Conservation (phyloP, 2,329 filamentous ascomycete species). For the Colletotrichum simmondsii region DNA sequence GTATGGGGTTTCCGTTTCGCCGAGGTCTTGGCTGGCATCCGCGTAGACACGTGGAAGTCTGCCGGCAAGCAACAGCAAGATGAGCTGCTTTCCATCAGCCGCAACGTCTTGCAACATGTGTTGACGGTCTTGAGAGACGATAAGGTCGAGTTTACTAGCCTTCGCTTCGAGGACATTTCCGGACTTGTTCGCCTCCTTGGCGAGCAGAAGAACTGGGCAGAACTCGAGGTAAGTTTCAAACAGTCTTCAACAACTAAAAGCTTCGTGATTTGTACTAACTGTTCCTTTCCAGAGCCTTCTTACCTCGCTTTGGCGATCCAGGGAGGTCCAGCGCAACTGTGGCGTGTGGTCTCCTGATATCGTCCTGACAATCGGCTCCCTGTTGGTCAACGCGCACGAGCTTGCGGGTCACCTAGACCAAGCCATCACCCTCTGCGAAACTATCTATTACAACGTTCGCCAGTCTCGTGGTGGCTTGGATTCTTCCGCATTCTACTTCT, state of each 20-base stretch:
- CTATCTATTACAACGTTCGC: slow-evolving; percentile 47
- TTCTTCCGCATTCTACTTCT: slow-evolving; percentile 40
- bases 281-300: slow-evolving; percentile 36
- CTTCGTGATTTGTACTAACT: slow-evolving; percentile 1
- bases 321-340: slow-evolving; percentile 44
- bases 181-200: slow-evolving; percentile 58
- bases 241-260: fast-evolving
- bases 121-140: slow-evolving; percentile 52
- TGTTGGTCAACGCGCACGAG: slow-evolving; percentile 46
- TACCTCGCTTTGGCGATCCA: slow-evolving; percentile 45
- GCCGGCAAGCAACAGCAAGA: slow-evolving; percentile 44
- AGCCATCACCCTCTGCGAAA: slow-evolving; percentile 44
- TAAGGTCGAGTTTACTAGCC: slow-evolving; percentile 54
- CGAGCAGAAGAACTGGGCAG: slow-evolving; percentile 56
- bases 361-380: slow-evolving; percentile 43
- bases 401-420: slow-evolving; percentile 40
- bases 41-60: slow-evolving; percentile 39
- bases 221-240: slow-evolving; percentile 48
- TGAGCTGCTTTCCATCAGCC: slow-evolving; percentile 30
- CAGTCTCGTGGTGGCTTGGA: slow-evolving; percentile 45
- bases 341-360: slow-evolving; percentile 40
- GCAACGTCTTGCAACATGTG: slow-evolving; percentile 39
- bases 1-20: slow-evolving; percentile 58
- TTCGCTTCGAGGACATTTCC: slow-evolving; percentile 56
- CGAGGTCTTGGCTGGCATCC: slow-evolving; percentile 54